Evolutionary conservation across 208 protist species (phyloP), one percentile per base, ranked within the genome.

Genomic region (Trypanosoma boissoni): DNA sequence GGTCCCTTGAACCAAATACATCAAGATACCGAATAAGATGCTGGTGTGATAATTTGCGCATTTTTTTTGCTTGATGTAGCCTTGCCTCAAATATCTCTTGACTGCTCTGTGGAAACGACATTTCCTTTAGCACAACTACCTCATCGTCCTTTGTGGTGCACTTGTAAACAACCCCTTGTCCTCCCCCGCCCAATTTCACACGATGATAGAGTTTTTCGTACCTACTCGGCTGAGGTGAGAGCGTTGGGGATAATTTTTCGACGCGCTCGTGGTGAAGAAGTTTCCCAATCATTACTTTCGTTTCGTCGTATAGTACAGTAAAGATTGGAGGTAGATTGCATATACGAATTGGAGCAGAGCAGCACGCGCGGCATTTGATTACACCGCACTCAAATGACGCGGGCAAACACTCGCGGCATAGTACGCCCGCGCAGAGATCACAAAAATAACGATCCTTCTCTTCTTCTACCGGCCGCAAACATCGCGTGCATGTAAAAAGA

Each of bases 21-120:
- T 94, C 80, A 21, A 91, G 67, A 64, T 94, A 94, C 41, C 66
- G 64, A 56, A 94, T 94, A 44, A 94, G 64, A 58, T 94, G 88
- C 29, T 73, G 68, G 62, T 94, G 88, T 41, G 74, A 78, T 12
- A 94, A 63, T 61, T 74, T 63, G 36, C 62, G 70, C 73, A 94
- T 91, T 27, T 72, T 79, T 50, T 84, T 55, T 26, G 86, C 81
- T 65, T 91, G 84, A 5, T 65, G 49, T 21, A 79, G 54, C 51
- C 80, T 76, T 32, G 70, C 50, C 20, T 86, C 60, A 44, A 85
- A 87, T 48, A 63, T 32, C 14, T 24, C 36, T 16, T 60, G 26
- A 42, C 70, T 46, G 3, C 21, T 3, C 4, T 84, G 64, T 34
- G 72, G 59, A 70, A 90, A 92, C 10, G 63, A 55, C 74, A 94